A percentile compares a stretch with the other conserved stretches of the same genome.
Conservation (phyloP, 2,329 filamentous ascomycete genomes). For the Nigrospora oryzae region DNA sequence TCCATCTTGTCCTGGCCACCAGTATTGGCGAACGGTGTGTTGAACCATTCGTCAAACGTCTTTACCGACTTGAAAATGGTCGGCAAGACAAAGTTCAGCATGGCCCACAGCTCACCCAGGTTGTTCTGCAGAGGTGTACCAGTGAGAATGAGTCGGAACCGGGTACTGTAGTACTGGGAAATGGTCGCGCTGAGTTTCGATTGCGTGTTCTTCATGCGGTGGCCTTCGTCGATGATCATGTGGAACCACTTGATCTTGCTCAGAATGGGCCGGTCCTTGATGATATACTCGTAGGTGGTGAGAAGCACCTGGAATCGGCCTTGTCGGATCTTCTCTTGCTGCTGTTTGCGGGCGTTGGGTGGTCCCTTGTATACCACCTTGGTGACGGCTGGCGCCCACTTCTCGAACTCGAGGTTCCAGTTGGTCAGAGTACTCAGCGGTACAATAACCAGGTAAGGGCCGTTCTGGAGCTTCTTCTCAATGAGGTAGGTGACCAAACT, state of each 20-base stretch:
- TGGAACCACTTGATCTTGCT: conserved; percentile 99
- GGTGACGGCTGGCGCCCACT: conserved; percentile 84
- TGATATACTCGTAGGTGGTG: conserved; percentile 98
- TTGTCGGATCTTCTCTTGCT: conserved; percentile 89
- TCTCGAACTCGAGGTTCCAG: conserved; percentile 98
- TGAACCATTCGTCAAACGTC: conserved; percentile 99
- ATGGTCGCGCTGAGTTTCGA: conserved; percentile 95
- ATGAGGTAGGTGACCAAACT: conserved; percentile 96
- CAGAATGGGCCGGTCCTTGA: conserved; percentile 91
- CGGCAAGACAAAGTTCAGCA: conserved; percentile 96
- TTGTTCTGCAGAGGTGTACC: conserved; percentile 98
- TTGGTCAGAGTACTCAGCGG: conserved; percentile 95
- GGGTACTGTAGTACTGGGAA: conserved; percentile 87
- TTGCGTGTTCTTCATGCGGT: conserved; percentile 98
- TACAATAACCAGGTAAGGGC: conserved; percentile 93
- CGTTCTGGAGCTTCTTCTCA: conserved; percentile 84
- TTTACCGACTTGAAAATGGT: conserved; percentile 99
- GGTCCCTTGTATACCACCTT: conserved; percentile 97
- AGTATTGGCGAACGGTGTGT: conserved; percentile 97
- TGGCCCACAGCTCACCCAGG: conserved; percentile 88
- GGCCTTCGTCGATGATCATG: conserved; percentile 99
- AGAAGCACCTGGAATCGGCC: conserved; percentile 93
- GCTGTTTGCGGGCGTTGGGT: conserved; percentile 76
- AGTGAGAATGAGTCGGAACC: conserved; percentile 93
- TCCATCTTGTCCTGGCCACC: conserved; percentile 99